Conservation (phyloP, 2,329 filamentous ascomycete genomes). For the Pestalotiopsis sp. region DNA sequence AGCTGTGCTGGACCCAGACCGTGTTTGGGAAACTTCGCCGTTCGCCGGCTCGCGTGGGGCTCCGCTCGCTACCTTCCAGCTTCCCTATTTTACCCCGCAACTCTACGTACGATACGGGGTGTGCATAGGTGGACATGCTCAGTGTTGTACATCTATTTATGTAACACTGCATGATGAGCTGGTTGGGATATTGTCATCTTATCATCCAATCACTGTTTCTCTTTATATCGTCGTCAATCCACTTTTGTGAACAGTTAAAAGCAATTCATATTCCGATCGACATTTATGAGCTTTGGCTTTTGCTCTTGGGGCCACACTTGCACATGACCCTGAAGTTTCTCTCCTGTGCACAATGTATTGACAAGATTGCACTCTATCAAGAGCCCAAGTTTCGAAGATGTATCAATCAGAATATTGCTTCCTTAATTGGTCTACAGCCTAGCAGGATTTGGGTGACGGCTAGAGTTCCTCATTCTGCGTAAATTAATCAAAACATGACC, state of each 20-base stretch:
- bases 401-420: too few species aligned
- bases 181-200: neutral
- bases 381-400: too few species aligned
- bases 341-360: too few species aligned
- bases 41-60: conserved; percentile 12
- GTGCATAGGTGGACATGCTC: neutral
- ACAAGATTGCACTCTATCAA: too few species aligned
- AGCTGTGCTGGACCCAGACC: neutral
- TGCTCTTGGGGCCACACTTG: too few species aligned
- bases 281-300: too few species aligned
- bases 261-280: too few species aligned
- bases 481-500: neutral
- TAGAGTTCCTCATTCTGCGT: neutral
- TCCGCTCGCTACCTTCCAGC: neutral
- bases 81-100: conserved; percentile 11
- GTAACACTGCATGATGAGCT: neutral
- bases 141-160: neutral
- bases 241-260: neutral
- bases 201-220: neutral
- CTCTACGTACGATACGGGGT: neutral
- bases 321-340: too few species aligned
- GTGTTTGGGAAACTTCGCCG: neutral
- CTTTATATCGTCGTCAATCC: neutral
- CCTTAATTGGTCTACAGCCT: too few species aligned
- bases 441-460: too few species aligned